Evolutionary conservation across 495 filamentous ascomycete species (phyloP), one percentile per base, ranked within the genome.

Genomic region (Talaromyces wortmannii): DNA sequence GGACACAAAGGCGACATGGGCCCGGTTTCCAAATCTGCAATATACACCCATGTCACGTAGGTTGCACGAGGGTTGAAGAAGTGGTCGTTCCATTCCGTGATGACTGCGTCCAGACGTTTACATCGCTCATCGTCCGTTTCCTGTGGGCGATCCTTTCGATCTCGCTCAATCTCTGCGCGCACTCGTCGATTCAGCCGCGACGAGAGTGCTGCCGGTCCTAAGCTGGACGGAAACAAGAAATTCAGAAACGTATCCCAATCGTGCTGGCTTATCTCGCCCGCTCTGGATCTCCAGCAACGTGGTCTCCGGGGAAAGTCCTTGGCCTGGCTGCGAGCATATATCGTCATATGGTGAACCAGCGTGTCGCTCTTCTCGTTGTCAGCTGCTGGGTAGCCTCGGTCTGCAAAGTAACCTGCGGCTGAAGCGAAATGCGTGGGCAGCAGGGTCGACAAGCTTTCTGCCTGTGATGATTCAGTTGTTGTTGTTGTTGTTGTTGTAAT

Each of bases 231-330:
- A 40, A 81, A 76, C 1, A 80, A 63, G 55, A 75, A 70, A n/a
- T 71, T 68, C 42, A 79, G 48, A 53, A 80, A 81, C 11, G 69
- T 73, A 49, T 76, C 71, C 78, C 78, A 81, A 60, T 81, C 78
- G 58, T 73, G 70, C 58, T 73, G 72, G 45, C 61, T 58, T 10
- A 80, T 67, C 31, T 78, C 72, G 45, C 69, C 56, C 44, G 60
- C 61, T 12, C 67, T 63, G 11, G 69, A 60, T 23, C 58, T 67
- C 70, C 73, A 72, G 51, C 72, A 72, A 0, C 76, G 77, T 4
- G 72, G 67, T 43, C 77, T 69, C 18, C 72, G 75, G 6, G 70
- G 67, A 13, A 81, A 73, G 50, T 79, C 75, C 43, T 73, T 75
- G 0, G 68, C 60, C 52, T 74, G 73, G 45, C 72, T 75, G 49